Conservation (phyloP, 768 basidiomycete genomes). For the Pleurotus pulmonarius region DNA sequence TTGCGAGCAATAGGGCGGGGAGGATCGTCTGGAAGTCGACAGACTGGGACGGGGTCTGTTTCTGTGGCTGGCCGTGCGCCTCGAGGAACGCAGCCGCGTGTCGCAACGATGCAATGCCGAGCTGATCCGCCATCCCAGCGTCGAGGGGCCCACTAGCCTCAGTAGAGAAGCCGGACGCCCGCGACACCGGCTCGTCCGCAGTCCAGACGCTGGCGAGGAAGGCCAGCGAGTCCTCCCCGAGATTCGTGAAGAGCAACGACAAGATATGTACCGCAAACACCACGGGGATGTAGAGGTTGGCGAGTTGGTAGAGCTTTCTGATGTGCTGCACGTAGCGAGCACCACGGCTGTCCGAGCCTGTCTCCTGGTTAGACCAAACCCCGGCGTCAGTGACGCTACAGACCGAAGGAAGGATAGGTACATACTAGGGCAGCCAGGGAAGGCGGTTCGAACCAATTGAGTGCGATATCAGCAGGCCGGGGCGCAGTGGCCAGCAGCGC, state of each 20-base stretch:
- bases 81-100: conserved; percentile 81
- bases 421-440: conserved; percentile 16
- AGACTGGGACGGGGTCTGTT: conserved; percentile 21
- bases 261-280: conserved; percentile 53
- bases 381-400: not conserved
- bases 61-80: conserved; percentile 53
- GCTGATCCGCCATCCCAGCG: conserved; percentile 20
- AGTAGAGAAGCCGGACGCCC: conserved; percentile 77
- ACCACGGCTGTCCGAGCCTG: conserved; percentile 18
- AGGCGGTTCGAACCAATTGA: conserved; percentile 51
- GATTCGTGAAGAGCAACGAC: conserved; percentile 57
- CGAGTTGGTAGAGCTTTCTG: conserved; percentile 61
- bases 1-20: conserved; percentile 61
- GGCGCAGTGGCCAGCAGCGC: conserved; percentile 46
- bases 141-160: conserved; percentile 39
- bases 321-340: conserved; percentile 55
- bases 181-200: conserved; percentile 28
- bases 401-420: not conserved
- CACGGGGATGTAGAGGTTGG: conserved; percentile 50
- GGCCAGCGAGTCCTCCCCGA: conserved; percentile 67
- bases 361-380: not conserved
- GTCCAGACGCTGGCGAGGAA: conserved; percentile 80
- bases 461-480: conserved; percentile 31
- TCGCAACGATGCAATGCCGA: conserved; percentile 55
- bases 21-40: conserved; percentile 81